Evolutionary conservation across 805 yeast genomes (phyloP).

Genomic region (Candida caryicola): DNA sequence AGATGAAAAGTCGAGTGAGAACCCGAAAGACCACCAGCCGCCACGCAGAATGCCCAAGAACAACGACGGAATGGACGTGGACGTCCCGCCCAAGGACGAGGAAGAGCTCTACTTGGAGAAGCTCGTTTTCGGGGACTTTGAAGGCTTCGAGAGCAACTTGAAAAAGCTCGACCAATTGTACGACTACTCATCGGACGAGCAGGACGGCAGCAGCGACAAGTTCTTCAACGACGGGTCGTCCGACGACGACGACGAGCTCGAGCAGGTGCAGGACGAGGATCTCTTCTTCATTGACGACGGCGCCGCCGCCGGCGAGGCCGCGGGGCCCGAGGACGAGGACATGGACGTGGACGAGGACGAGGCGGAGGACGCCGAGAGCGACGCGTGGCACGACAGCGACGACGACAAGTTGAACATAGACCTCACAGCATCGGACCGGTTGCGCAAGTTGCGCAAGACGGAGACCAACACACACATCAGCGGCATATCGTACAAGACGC

Average conservation of each 20-base stretch:
- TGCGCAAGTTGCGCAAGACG: conserved; percentile 67
- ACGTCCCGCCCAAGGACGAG: conserved; percentile 69
- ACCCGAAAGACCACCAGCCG: conserved; percentile 4
- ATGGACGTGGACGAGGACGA: conserved; percentile 34
- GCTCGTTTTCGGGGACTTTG: conserved; percentile 85
- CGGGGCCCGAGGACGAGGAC: conserved; percentile 19
- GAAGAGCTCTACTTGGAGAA: conserved; percentile 80
- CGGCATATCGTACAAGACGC: conserved; percentile 58
- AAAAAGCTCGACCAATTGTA: conserved; percentile 58
- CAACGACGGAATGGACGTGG: conserved; percentile 19
- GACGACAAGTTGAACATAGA: conserved; percentile 74
- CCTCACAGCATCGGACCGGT: conserved; percentile 53
- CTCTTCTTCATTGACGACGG: conserved; percentile 45
- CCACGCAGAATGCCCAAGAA: conserved; percentile 12
- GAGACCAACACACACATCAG: conserved; percentile 51
- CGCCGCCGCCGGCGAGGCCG: conserved; percentile 29
- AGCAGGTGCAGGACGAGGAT: conserved; percentile 36
- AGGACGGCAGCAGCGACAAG: conserved; percentile 21
- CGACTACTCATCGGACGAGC: conserved; percentile 43
- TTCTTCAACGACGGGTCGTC: conserved; percentile 8
- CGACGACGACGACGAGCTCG: conserved; percentile 29
- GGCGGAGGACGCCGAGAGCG: conserved; percentile 77
- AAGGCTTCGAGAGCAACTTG: conserved; percentile 66
- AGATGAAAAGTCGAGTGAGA: conserved; percentile 2
- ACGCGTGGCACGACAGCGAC: conserved; percentile 84